Evolutionary conservation across 2,329 filamentous ascomycete species (phyloP), one percentile per base, ranked within the genome.

Genomic region (Pseudocercospora crystallina): DNA sequence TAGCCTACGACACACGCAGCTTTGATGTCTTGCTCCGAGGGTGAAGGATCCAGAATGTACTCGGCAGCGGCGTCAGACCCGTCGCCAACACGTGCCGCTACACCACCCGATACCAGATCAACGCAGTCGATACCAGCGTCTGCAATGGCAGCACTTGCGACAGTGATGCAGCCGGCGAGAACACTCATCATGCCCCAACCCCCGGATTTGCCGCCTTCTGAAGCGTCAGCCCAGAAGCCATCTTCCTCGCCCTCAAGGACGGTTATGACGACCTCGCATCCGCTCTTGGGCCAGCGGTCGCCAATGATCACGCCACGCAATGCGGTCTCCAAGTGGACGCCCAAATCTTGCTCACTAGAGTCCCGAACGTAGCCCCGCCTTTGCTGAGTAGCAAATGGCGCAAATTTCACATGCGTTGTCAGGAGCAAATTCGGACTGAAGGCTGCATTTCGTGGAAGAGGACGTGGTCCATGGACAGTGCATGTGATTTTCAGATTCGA

Each of bases 281-380:
- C 91, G 69, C 90, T 96, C 77, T 99, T 99, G n/a, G 94, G 94
- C 89, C 92, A 99, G 51, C 92, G 80, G 68, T 96, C 91, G 11
- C 90, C 90, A 65, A 97, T 92, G 43, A 97, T 84, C 7, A 90
- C 88, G 1, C 92, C 92, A 31, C 90, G 82, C 43, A 99, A 77
- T 20, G 94, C 91, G 12, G 90, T 92, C 71, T 97, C 91, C 2
- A 99, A 76, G 68, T 97, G 92, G 9, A 91, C 87, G 10, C 89
- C 89, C 2, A 99, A 79, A 67, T 99, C 94, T 43, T 91, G 82
- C 73, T 99, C 94, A 55, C 81, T 86, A 12, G 86, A 79, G 69
- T 97, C 92, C 40, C 91, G 84, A 15, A 96, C 76, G 68, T 96
- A 96, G 10, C 91, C 90, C 67, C 88, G 82, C 52, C 94, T 81